Base-by-base conservation (phyloP, 768 basidiomycete genomes). In the Boletus vermiculosoides region DNA sequence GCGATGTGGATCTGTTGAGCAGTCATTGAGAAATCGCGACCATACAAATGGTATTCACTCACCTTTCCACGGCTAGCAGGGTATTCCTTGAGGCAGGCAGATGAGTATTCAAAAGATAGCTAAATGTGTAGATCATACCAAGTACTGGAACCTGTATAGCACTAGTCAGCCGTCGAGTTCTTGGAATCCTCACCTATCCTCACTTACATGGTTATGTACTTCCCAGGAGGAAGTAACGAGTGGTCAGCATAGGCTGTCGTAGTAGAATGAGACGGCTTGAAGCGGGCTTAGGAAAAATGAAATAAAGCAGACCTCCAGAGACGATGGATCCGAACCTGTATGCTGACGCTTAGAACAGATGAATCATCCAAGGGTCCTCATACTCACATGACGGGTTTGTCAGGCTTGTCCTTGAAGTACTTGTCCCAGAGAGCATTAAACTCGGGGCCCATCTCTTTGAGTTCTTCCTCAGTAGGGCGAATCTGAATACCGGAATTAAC, bases 331-430 rank as follows among this genome's bases (percentile, higher is more conserved):
- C 85, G 67, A 86, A 86, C 80, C 79, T 72, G 57, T 11, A 25
- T 49, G 10, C 23, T 13, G 42, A 45, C 10, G 45, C 52, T 50
- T n/a, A 55, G 39, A 20, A 63, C 22, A 36, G 12, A 39, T 11
- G 4, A 13, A 22, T 10, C 15, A 22, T 15, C 16, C 48, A 10
- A 31, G 16, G 15, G 48, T 30, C 30, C 28, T 23, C 20, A 33
- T 23, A 68, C 76, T 53, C 69, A 82, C 85, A 87, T 87, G 56
- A 87, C 84, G 4, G 86, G 87, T 76, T 88, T 88, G 77, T 87
- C 86, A 52, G 86, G 86, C 76, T 87, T 88, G 76, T 88, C 83
- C 77, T 84, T 86, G 81, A 89, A 88, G 74, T 89, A 88, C 30
- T 39, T 78, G 66, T 88, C 72, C 83, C 82, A 87, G 47, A 87